Percentiles rank a stretch among this genome's conserved stretches.
phyloP scores from a whole-genome alignment of 2,329 filamentous ascomycete genomes.

The Knoxdaviesia capensis region DNA sequence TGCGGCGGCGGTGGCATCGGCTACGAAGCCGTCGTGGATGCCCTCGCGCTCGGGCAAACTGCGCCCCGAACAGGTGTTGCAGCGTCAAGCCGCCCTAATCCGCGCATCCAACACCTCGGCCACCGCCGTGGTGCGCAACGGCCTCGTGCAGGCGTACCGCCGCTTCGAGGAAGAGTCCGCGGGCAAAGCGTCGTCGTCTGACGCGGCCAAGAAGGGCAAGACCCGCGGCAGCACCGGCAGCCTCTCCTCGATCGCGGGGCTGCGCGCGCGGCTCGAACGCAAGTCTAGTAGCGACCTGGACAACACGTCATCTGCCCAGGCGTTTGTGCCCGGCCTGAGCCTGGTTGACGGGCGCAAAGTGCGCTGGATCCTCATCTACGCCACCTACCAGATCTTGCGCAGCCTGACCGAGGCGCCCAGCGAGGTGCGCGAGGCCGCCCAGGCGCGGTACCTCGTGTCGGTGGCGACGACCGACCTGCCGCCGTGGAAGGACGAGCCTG shows the following conservation, averaged over 20 bases:
- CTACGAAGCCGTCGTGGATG: slow-evolving; percentile 17
- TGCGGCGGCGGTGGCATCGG: too few relatives aligned
- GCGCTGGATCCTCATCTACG: slow-evolving; percentile 60
- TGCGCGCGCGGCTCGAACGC: background rate
- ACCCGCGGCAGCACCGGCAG: background rate
- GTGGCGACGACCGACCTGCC: slow-evolving; percentile 21
- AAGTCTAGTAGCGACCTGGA: slow-evolving; percentile 1
- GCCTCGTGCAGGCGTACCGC: slow-evolving; percentile 47
- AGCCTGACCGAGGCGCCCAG: slow-evolving; percentile 39
- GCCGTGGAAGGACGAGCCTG: slow-evolving; percentile 20
- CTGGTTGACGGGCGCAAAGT: slow-evolving; percentile 53
- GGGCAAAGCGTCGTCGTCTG: slow-evolving; percentile 19
- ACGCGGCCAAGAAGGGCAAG: slow-evolving; percentile 34
- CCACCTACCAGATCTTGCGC: slow-evolving; percentile 50
- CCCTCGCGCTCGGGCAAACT: slow-evolving; percentile 16
- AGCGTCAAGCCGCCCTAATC: slow-evolving; percentile 30
- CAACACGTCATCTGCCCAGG: too few relatives aligned
- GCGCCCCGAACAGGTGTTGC: slow-evolving; percentile 25
- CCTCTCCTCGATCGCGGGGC: too few relatives aligned
- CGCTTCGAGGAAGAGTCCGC: slow-evolving; percentile 45
- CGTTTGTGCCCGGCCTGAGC: slow-evolving; percentile 7
- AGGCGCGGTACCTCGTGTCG: slow-evolving; percentile 34
- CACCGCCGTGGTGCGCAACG: slow-evolving; percentile 18
- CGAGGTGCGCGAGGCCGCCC: slow-evolving; percentile 36
- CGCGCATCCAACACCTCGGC: slow-evolving; percentile 26